These are phyloP conservation scores for Nicotiana otophora DNA, from an alignment of 257 asterid species.

Conservation along the genomic window DNA sequence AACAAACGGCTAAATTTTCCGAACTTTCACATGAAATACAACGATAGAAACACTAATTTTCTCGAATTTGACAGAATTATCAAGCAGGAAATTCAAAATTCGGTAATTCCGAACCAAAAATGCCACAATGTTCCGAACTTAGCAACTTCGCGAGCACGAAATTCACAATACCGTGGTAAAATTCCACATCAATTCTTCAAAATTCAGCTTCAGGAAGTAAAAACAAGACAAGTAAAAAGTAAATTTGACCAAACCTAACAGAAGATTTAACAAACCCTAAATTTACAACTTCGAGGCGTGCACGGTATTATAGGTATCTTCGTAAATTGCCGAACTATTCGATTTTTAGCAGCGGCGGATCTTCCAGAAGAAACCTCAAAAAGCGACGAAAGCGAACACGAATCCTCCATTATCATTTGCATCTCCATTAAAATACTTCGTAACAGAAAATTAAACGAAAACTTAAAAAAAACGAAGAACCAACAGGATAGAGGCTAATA, in stretches of 20 bases:
- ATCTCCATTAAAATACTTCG: constrained; percentile 16
- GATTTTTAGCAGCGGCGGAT: constrained; percentile 50
- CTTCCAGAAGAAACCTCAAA: constrained; percentile 39
- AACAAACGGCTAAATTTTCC: background rate
- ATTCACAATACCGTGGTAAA: background rate
- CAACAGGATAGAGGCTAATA: background rate
- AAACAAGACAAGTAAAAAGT: constrained; percentile 9
- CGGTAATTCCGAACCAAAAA: background rate
- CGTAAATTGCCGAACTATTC: constrained; percentile 46
- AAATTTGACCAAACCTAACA: constrained; percentile 16
- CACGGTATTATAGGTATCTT: constrained; percentile 46
- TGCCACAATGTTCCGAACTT: constrained; percentile 1
- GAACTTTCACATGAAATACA: background rate
- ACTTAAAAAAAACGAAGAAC: background rate
- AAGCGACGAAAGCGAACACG: constrained; percentile 25
- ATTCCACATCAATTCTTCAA: constrained; percentile 15
- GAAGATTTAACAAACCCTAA: constrained; percentile 49
- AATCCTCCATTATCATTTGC: constrained; percentile 52
- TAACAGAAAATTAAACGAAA: background rate
- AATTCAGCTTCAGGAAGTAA: constrained; percentile 8
- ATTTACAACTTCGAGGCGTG: constrained; percentile 59
- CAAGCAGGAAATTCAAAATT: background rate
- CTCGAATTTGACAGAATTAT: background rate
- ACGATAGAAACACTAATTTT: background rate
- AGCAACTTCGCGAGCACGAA: background rate